Conservation (phyloP, 139 green algal genomes). For the Coelastrella sp. region DNA sequence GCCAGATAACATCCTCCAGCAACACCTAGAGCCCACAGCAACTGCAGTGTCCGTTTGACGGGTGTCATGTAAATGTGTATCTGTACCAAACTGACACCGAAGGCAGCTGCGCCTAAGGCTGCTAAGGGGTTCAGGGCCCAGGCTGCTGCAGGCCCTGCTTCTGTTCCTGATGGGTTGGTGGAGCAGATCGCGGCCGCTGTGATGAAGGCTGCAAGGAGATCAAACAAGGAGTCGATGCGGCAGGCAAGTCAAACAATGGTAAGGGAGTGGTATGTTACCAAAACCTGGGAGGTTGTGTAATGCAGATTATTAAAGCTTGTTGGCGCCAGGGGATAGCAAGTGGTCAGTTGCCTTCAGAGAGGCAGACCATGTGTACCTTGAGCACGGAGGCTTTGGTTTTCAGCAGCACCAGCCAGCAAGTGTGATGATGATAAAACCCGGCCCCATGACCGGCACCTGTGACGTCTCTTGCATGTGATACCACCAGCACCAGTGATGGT, state of each 20-base stretch:
- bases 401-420: neutral
- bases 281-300: neutral
- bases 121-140: slow-evolving; percentile 6
- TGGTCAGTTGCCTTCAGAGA: neutral
- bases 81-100: slow-evolving; percentile 82
- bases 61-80: slow-evolving; percentile 95
- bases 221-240: neutral
- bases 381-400: neutral
- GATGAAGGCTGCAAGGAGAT: neutral
- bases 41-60: slow-evolving; percentile 85
- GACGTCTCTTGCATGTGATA: no score
- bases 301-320: neutral
- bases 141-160: neutral
- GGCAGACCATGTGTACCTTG: no score
- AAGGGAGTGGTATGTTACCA: neutral
- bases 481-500: no score
- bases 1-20: slow-evolving; percentile 67
- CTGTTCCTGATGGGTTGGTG: neutral
- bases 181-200: neutral
- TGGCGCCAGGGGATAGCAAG: neutral
- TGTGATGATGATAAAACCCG: no score
- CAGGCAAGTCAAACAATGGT: neutral
- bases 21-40: slow-evolving; percentile 70
- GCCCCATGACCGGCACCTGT: no score
- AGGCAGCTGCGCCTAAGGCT: slow-evolving; percentile 38